These are phyloP conservation scores for Penicillium silybi DNA, from an alignment of 495 filamentous ascomycete genomes.

Conservation along the genomic window DNA sequence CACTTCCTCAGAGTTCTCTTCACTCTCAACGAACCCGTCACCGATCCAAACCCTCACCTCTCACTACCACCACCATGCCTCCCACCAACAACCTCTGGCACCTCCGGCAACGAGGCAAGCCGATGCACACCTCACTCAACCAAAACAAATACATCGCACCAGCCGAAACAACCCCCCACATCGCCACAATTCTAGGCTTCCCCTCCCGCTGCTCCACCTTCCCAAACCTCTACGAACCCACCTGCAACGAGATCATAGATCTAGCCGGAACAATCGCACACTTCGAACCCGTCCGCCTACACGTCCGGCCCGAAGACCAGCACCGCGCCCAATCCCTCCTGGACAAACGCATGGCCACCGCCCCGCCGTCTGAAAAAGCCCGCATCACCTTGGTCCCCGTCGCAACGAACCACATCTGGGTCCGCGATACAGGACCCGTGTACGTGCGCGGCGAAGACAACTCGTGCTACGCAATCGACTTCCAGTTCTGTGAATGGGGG, in stretches of 20 bases:
- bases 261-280: constrained; percentile 28
- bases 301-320: constrained; percentile 24
- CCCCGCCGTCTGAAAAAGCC: neutral
- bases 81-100: constrained; percentile 14
- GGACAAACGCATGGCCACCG: neutral
- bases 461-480: constrained; percentile 27
- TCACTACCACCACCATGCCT: constrained; percentile 3
- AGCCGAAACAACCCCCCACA: constrained; percentile 25
- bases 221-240: constrained; percentile 15
- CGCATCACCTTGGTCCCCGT: constrained; percentile 19
- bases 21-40: neutral
- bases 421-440: constrained; percentile 34
- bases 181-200: constrained; percentile 34
- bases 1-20: neutral
- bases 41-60: neutral
- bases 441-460: constrained; percentile 23
- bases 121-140: constrained; percentile 1
- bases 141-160: constrained; percentile 20
- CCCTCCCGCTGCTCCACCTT: constrained; percentile 28
- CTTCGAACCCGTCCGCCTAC: constrained; percentile 35
- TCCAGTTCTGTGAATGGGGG: constrained; percentile 35
- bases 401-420: constrained; percentile 33
- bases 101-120: constrained; percentile 4
- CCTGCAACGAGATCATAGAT: constrained; percentile 27
- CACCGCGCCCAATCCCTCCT: constrained; percentile 15